Percentiles rank a stretch among this genome's conserved stretches.
Evolutionary conservation across 2,329 filamentous ascomycete genomes (phyloP).

Genomic region (Colletotrichum graminicola): DNA sequence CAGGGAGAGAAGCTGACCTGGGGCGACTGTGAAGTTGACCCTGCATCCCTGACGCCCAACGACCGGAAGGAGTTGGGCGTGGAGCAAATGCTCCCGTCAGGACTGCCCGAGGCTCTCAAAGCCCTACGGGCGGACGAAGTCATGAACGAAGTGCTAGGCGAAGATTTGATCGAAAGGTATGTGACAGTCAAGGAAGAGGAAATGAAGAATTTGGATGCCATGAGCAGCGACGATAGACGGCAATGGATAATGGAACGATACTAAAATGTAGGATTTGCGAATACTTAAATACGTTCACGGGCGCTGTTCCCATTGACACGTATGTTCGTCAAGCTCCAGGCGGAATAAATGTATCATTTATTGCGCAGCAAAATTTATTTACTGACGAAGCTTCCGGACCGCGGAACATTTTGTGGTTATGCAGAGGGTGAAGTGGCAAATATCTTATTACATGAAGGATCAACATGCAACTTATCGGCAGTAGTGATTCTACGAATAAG

Average conservation of each 20-base stretch:
- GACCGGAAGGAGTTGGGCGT: slow-evolving; percentile 67
- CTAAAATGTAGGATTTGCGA: slow-evolving; percentile 47
- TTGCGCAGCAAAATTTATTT: neutral
- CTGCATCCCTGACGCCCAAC: slow-evolving; percentile 60
- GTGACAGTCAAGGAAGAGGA: slow-evolving; percentile 70
- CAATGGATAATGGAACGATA: slow-evolving; percentile 77
- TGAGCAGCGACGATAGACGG: slow-evolving; percentile 62
- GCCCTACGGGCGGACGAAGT: slow-evolving; percentile 62
- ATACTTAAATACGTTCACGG: neutral
- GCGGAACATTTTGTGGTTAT: no score
- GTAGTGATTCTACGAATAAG: no score
- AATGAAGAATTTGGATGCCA: slow-evolving; percentile 60
- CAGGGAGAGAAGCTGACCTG: slow-evolving; percentile 56
- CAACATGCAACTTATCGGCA: no score
- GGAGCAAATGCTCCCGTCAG: slow-evolving; percentile 63
- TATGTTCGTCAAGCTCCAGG: neutral
- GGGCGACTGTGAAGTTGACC: slow-evolving; percentile 68
- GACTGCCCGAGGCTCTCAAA: slow-evolving; percentile 66
- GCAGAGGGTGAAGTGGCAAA: no score
- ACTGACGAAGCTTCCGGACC: no score
- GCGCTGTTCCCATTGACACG: neutral
- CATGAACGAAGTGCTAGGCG: slow-evolving; percentile 61
- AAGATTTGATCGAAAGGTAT: slow-evolving; percentile 68
- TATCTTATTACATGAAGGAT: no score
- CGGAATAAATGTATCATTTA: neutral